Conservation (phyloP, 2,329 filamentous ascomycete genomes). For the Cordyceps farinosa region DNA sequence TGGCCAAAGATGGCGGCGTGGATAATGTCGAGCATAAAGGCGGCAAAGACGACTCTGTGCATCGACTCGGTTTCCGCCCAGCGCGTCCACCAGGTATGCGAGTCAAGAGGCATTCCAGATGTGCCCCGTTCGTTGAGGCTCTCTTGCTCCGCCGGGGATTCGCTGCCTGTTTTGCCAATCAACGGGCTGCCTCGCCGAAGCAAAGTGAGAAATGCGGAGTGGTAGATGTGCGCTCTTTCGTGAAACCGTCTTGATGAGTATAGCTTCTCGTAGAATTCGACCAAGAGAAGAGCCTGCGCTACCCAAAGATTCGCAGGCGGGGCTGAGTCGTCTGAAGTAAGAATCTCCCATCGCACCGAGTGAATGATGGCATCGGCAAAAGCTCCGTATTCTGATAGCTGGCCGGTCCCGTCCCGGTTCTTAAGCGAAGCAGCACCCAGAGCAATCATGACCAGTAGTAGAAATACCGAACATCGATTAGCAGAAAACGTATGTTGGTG, state of each 20-base stretch:
- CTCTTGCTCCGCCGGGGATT: constrained; percentile 64
- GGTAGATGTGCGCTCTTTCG: constrained; percentile 86
- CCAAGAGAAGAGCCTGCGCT: constrained; percentile 75
- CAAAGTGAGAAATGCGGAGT: constrained; percentile 78
- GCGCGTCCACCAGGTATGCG: constrained; percentile 67
- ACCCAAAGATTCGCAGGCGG: constrained; percentile 86
- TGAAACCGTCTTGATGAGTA: constrained; percentile 78
- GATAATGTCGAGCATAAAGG: constrained; percentile 84
- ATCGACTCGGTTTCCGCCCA: constrained; percentile 91
- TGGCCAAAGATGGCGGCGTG: constrained; percentile 94
- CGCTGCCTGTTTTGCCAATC: constrained; percentile 73
- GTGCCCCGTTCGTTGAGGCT: constrained; percentile 37
- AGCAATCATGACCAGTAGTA: constrained; percentile 78
- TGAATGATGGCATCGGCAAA: constrained; percentile 61
- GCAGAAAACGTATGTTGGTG: constrained; percentile 84
- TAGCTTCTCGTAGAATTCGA: constrained; percentile 92
- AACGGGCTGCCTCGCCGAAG: constrained; percentile 83
- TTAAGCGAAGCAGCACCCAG: constrained; percentile 79
- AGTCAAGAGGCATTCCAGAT: constrained; percentile 33
- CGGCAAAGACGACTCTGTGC: constrained; percentile 78
- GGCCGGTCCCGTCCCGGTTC: constrained; percentile 55
- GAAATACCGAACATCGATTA: constrained; percentile 71
- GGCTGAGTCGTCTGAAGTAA: constrained; percentile 75
- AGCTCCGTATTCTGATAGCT: constrained; percentile 40
- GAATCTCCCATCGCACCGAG: constrained; percentile 76